Conservation (phyloP, 371 early-diverging fungal species). For the Agmasoma carcini region DNA sequence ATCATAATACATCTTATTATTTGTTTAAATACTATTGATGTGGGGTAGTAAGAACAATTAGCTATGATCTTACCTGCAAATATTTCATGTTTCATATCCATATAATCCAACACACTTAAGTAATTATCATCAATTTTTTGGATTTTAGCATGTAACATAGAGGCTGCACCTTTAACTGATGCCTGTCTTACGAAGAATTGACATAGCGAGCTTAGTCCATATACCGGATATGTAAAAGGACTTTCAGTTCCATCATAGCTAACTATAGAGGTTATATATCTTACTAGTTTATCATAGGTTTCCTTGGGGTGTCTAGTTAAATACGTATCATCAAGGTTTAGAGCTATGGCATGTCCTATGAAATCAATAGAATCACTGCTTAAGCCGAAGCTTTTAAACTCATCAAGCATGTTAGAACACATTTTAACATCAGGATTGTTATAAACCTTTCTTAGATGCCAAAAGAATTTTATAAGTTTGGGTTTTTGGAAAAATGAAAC, state of each 20-base stretch:
- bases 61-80: constrained; percentile 32
- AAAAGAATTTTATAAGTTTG: constrained; percentile 80
- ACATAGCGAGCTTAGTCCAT: constrained; percentile 93
- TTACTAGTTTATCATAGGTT: constrained; percentile 73
- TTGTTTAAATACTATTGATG: background rate
- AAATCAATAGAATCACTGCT: constrained; percentile 79
- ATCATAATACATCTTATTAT: constrained; percentile 29
- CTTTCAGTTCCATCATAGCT: constrained; percentile 68
- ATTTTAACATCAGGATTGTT: constrained; percentile 3
- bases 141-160: constrained; percentile 45
- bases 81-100: constrained; percentile 5
- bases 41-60: constrained; percentile 24
- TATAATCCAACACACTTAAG: constrained; percentile 3
- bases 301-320: constrained; percentile 67
- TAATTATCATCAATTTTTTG: constrained; percentile 2
- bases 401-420: constrained; percentile 59
- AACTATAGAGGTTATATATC: constrained; percentile 82
- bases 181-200: constrained; percentile 88
- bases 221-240: constrained; percentile 97
- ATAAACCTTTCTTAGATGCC: constrained; percentile 60
- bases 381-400: constrained; percentile 76
- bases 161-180: constrained; percentile 43
- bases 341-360: constrained; percentile 91
- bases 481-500: constrained; percentile 87
- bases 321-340: constrained; percentile 82